phyloP scores from a whole-genome alignment of 208 protist species.

The Entamoeba dispar region DNA sequence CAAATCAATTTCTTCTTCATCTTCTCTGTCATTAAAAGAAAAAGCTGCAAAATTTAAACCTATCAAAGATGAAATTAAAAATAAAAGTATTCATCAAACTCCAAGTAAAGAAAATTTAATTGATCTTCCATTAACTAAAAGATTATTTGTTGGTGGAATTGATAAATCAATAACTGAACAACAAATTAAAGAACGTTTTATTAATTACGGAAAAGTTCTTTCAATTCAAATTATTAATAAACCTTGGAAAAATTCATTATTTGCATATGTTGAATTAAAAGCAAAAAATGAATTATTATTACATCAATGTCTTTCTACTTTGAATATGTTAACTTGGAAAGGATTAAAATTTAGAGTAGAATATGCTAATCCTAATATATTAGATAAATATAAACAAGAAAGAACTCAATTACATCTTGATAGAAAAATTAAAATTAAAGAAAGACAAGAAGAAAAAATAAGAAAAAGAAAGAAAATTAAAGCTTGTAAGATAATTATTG shows the following conservation, averaged over 20 bases:
- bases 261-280: not conserved
- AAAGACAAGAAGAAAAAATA: too few species aligned
- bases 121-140: not conserved
- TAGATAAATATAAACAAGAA: too few species aligned
- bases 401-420: too few species aligned
- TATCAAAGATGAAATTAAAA: too few species aligned
- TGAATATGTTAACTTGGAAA: not conserved
- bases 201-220: not conserved
- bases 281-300: not conserved
- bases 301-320: not conserved
- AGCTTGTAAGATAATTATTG: too few species aligned
- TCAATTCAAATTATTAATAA: not conserved
- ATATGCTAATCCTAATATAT: not conserved
- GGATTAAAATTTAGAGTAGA: not conserved
- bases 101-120: not conserved
- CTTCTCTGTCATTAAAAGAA: too few species aligned
- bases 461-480: too few species aligned
- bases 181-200: not conserved
- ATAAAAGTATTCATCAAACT: not conserved
- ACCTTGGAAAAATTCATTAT: not conserved
- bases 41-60: too few species aligned
- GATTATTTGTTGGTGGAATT: not conserved
- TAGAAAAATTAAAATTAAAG: too few species aligned
- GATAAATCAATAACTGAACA: not conserved
- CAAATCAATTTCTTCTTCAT: too few species aligned